A percentile compares a stretch with the other conserved stretches of the same genome.
These are phyloP conservation scores for Colletotrichum viniferum DNA, from an alignment of 2,329 filamentous ascomycete genomes.

Conservation along the genomic window DNA sequence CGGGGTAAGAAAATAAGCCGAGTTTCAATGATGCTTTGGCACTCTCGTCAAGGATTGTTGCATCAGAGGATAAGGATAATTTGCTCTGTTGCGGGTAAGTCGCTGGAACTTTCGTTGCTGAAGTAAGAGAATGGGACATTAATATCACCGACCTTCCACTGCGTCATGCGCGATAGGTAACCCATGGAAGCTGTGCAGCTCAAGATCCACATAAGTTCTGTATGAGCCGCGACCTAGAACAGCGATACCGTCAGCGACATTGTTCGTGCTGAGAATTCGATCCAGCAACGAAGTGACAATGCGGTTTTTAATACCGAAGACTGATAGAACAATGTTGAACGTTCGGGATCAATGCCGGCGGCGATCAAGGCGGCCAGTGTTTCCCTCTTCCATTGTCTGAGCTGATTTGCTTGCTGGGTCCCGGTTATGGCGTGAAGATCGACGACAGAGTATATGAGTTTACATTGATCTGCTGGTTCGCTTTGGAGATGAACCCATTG, in stretches of 20 bases:
- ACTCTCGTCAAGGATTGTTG: conserved; percentile 60
- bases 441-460: conserved; percentile 84
- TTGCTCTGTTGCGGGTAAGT: conserved; percentile 65
- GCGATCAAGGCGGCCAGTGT: conserved; percentile 82
- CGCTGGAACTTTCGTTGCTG: not conserved
- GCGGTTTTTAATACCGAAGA: conserved; percentile 52
- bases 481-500: conserved; percentile 87
- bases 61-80: conserved; percentile 65
- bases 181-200: conserved; percentile 91
- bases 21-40: conserved; percentile 73
- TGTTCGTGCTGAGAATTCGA: not conserved
- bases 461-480: conserved; percentile 57
- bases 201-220: conserved; percentile 96
- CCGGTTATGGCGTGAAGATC: conserved; percentile 93
- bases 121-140: not conserved
- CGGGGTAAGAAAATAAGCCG: conserved; percentile 93
- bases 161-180: conserved; percentile 97
- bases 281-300: not conserved
- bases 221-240: conserved; percentile 72
- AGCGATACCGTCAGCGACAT: not conserved
- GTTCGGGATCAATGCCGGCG: conserved; percentile 79
- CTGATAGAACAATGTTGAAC: conserved; percentile 82
- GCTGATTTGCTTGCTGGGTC: conserved; percentile 65
- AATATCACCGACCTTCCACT: conserved; percentile 79
- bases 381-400: conserved; percentile 72